phyloP scores from a whole-genome alignment of 2,329 filamentous ascomycete species.

The Ceratocystis cubensis region DNA sequence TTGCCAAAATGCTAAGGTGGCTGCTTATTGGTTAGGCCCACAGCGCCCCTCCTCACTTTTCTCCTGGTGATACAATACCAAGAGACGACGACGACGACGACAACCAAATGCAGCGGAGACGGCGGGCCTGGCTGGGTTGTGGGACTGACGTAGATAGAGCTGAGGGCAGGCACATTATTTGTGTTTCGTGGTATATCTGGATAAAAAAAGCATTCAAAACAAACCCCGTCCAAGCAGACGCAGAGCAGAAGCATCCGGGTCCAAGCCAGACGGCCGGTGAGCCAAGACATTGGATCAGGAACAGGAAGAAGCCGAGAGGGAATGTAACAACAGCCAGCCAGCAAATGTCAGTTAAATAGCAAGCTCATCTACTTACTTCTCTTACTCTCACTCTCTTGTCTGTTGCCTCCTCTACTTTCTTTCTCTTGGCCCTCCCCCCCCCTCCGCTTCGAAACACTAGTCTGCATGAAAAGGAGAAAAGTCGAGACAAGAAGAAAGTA shows the following conservation, averaged over 20 bases:
- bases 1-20: too few species aligned
- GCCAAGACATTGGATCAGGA: background rate
- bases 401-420: background rate
- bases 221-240: background rate
- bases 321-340: background rate
- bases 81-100: too few species aligned
- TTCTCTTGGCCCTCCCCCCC: background rate
- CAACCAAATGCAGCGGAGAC: too few species aligned
- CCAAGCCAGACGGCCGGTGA: background rate
- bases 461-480: conserved; percentile 2
- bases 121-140: too few species aligned
- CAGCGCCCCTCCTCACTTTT: too few species aligned
- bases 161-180: too few species aligned
- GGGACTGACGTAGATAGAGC: too few species aligned
- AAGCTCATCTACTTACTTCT: background rate
- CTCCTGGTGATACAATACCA: too few species aligned
- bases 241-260: too few species aligned
- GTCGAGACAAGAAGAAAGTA: background rate
- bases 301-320: background rate
- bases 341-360: background rate
- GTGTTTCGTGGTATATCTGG: too few species aligned
- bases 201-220: too few species aligned
- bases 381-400: background rate
- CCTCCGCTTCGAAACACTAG: background rate
- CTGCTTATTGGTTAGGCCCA: too few species aligned